Evolutionary conservation across 2,329 filamentous ascomycete genomes (phyloP).

Genomic region (Diplodia mutila): DNA sequence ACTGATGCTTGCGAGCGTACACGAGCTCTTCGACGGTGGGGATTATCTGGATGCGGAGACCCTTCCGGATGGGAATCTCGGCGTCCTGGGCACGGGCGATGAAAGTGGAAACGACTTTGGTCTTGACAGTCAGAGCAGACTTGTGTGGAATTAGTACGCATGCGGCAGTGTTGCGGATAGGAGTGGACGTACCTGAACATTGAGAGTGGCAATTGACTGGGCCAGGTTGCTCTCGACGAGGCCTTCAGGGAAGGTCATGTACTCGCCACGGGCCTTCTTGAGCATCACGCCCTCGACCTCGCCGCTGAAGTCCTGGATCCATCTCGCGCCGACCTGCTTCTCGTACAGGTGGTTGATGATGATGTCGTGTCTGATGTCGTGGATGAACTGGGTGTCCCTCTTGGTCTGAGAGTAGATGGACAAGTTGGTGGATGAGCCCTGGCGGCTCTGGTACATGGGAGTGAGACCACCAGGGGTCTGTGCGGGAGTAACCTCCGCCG

Average conservation of each 20-base stretch:
- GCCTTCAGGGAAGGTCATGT: conserved; percentile 12
- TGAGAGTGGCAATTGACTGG: conserved; percentile 22
- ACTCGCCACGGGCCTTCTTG: conserved; percentile 23
- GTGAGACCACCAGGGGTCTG: conserved; percentile 9
- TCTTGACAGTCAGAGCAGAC: conserved; percentile 23
- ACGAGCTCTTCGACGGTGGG: conserved; percentile 72
- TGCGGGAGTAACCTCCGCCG: neutral
- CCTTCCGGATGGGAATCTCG: conserved; percentile 76
- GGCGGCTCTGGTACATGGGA: conserved; percentile 18
- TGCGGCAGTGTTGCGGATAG: too few species aligned
- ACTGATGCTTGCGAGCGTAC: conserved; percentile 75
- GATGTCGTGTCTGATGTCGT: conserved; percentile 24
- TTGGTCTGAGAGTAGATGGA: conserved; percentile 13
- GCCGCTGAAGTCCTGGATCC: conserved; percentile 24
- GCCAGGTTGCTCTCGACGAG: conserved; percentile 14
- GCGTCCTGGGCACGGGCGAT: conserved; percentile 40
- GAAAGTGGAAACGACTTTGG: conserved; percentile 21
- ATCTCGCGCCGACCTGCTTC: conserved; percentile 16
- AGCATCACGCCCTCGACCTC: conserved; percentile 17
- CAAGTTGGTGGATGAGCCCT: conserved; percentile 9
- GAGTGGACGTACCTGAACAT: conserved; percentile 12
- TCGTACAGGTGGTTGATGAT: conserved; percentile 26
- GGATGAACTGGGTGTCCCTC: conserved; percentile 21
- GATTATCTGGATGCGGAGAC: conserved; percentile 75
- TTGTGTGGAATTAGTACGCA: neutral